These are phyloP conservation scores for Epicoccum sorghinum DNA, from an alignment of 2,329 filamentous ascomycete species.

Conservation along the genomic window DNA sequence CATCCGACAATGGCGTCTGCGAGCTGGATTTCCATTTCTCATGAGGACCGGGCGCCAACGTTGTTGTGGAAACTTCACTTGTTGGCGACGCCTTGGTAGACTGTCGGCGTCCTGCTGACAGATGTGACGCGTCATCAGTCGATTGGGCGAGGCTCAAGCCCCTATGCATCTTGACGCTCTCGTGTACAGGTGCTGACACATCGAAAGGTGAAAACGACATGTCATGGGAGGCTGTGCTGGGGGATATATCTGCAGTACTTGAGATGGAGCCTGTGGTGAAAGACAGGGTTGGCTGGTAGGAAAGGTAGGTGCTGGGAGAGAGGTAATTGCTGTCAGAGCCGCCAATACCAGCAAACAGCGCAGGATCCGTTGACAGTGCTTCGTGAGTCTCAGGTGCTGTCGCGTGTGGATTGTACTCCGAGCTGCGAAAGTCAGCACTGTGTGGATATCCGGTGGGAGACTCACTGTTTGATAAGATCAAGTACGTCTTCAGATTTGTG, in stretches of 20 bases:
- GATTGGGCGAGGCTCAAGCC: neutral
- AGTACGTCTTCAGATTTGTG: slow-evolving; percentile 60
- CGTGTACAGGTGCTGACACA: neutral
- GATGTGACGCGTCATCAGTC: neutral
- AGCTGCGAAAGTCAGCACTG: slow-evolving; percentile 33
- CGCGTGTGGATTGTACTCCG: slow-evolving; percentile 20
- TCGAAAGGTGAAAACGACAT: neutral
- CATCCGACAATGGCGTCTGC: neutral
- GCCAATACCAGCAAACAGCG: slow-evolving; percentile 37
- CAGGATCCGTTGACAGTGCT: slow-evolving; percentile 27
- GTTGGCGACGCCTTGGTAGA: neutral
- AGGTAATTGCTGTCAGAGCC: neutral
- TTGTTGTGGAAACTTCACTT: too few relatives aligned
- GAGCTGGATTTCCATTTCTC: too few relatives aligned
- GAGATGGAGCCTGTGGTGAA: neutral
- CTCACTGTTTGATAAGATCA: slow-evolving; percentile 56
- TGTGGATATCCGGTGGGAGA: neutral
- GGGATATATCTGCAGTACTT: neutral
- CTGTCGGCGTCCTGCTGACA: neutral
- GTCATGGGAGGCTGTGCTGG: neutral
- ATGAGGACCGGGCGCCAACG: neutral
- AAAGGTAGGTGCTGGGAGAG: neutral
- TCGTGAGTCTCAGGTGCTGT: neutral
- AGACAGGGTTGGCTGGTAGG: neutral
- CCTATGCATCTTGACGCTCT: neutral